Evolutionary conservation across 2,329 filamentous ascomycete genomes (phyloP).

Genomic region (Cryphonectria nitschkei): DNA sequence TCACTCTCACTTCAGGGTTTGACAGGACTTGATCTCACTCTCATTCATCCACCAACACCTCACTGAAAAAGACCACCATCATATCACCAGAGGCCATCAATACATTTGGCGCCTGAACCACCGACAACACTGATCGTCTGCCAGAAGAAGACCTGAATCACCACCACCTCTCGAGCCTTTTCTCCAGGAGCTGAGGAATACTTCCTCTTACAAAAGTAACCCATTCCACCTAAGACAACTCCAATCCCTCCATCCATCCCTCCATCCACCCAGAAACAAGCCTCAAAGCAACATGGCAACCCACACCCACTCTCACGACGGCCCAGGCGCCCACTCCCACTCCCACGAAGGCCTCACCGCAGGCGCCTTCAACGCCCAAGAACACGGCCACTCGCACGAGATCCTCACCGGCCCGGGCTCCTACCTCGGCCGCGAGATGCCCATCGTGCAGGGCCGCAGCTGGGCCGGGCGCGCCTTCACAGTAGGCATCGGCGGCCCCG

Average conservation of each 20-base stretch:
- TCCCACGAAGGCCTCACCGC: slow-evolving; percentile 57
- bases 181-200: background rate
- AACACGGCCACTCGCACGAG: slow-evolving; percentile 95
- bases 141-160: background rate
- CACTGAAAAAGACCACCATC: background rate
- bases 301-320: slow-evolving; percentile 10
- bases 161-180: background rate
- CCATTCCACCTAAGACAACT: background rate
- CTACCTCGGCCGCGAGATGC: slow-evolving; percentile 89
- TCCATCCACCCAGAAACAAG: background rate
- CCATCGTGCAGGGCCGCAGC: slow-evolving; percentile 82
- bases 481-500: slow-evolving; percentile 97
- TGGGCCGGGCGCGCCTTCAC: slow-evolving; percentile 93
- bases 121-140: background rate
- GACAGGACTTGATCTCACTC: background rate
- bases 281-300: background rate
- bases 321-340: slow-evolving; percentile 41
- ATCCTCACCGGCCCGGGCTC: slow-evolving; percentile 93
- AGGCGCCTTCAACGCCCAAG: slow-evolving; percentile 54
- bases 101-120: background rate
- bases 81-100: too few species aligned
- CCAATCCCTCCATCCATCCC: background rate
- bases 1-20: background rate
- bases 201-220: background rate
- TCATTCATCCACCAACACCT: background rate